phyloP scores from a whole-genome alignment of 192 early-diverging fungal genomes.

The Jimgerdemannia lactiflua region DNA sequence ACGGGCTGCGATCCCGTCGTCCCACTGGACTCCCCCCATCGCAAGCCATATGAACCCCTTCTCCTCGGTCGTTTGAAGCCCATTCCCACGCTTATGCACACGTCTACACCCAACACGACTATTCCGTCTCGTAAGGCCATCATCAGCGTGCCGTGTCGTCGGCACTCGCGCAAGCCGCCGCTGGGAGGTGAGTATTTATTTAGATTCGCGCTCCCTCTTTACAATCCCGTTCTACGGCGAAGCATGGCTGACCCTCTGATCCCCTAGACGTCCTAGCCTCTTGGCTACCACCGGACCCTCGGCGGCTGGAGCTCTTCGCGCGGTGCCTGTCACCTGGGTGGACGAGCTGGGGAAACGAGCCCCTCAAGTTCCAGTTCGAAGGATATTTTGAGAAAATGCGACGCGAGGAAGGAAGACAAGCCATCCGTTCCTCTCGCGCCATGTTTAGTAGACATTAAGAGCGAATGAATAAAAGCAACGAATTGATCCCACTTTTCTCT shows the following conservation, averaged over 20 bases:
- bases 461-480: too few relatives aligned
- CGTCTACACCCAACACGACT: not conserved
- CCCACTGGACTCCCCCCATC: slow-evolving; percentile 38
- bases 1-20: slow-evolving; percentile 39
- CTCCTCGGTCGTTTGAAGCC: slow-evolving; percentile 40
- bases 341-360: slow-evolving; percentile 72
- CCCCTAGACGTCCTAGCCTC: slow-evolving; percentile 23
- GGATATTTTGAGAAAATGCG: slow-evolving; percentile 11
- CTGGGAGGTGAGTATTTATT: slow-evolving; percentile 32
- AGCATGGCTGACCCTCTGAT: not conserved
- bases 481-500: too few relatives aligned
- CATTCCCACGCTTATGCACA: not conserved
- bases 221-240: too few relatives aligned
- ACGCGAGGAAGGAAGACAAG: too few relatives aligned
- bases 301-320: slow-evolving; percentile 66
- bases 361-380: slow-evolving; percentile 53
- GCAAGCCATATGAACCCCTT: slow-evolving; percentile 66
- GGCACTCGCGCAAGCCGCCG: slow-evolving; percentile 66
- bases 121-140: slow-evolving; percentile 32
- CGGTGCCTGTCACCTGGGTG: slow-evolving; percentile 53
- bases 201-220: slow-evolving; percentile 14
- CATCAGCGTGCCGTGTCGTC: slow-evolving; percentile 49
- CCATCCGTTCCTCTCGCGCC: too few relatives aligned
- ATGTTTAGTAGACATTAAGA: too few relatives aligned
- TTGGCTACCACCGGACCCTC: slow-evolving; percentile 22